Evolutionary conservation across 768 basidiomycete species (phyloP), one percentile per base, ranked within the genome.

Genomic region (Fistulinella prunicolor): DNA sequence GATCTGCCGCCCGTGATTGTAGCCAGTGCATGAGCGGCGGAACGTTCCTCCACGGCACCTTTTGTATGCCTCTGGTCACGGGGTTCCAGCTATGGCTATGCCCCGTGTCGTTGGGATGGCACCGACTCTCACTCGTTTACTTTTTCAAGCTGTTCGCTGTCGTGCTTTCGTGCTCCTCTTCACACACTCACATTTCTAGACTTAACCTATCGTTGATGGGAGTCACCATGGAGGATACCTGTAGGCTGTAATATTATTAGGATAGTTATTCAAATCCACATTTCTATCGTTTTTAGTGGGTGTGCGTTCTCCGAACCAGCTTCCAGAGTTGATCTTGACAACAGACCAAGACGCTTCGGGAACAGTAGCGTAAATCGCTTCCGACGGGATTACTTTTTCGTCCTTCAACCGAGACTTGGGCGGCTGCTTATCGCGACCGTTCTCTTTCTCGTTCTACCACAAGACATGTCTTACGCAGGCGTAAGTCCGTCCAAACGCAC

Each of bases 1-100:
- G 65, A 65, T 24, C 47, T 71, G 1, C 68, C 68, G 19, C 68
- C 66, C 42, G 67, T 71, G 34, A 68, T 70, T 22, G 58, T 63
- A 28, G 68, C 68, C 22, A 70, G 65, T 38, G 66, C 70, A 23
- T 69, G 62, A 55, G 43, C 17, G 30, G 23, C 42, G 16, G 28
- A 28, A n/a, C n/a, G n/a, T n/a, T n/a, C n/a, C n/a, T n/a, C n/a
- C n/a, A n/a, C n/a, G n/a, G n/a, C n/a, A n/a, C n/a, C n/a, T n/a
- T n/a, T n/a, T n/a, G n/a, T n/a, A n/a, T n/a, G n/a, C n/a, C n/a
- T n/a, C n/a, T n/a, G n/a, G n/a, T n/a, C n/a, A n/a, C n/a, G n/a
- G n/a, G n/a, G n/a, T n/a, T n/a, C n/a, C n/a, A n/a, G n/a, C n/a
- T n/a, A n/a, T n/a, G n/a, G n/a, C n/a, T n/a, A n/a, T n/a, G n/a